Conservation (phyloP, 1,284 basidiomycete genomes). For the Schizopora paradoxa region DNA sequence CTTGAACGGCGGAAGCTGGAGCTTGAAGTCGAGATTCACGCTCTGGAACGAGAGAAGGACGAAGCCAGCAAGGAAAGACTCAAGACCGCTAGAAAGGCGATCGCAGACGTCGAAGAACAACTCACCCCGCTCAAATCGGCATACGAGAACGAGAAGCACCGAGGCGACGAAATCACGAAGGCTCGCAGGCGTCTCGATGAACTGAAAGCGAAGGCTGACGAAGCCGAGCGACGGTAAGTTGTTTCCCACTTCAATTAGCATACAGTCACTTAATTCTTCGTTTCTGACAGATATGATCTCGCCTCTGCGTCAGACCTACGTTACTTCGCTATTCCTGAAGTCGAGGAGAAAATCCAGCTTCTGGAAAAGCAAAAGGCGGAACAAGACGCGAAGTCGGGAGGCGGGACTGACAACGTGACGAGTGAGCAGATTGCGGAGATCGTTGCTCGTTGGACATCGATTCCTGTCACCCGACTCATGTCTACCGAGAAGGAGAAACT, state of each 20-base stretch:
- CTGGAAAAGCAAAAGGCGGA: conserved; percentile 72
- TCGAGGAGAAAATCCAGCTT: conserved; percentile 68
- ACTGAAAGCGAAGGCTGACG: conserved; percentile 87
- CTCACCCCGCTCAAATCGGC: conserved; percentile 85
- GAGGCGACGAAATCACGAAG: conserved; percentile 81
- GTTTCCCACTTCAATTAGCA: conserved; percentile 12
- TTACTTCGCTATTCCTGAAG: conserved; percentile 91
- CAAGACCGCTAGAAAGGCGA: conserved; percentile 70
- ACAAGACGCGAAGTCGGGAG: conserved; percentile 53
- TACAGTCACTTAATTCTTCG: background rate
- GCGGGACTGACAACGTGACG: conserved; percentile 75
- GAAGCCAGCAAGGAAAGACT: conserved; percentile 85
- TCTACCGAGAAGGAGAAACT: conserved; percentile 91
- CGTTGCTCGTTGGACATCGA: conserved; percentile 84
- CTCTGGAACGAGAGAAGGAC: conserved; percentile 92
- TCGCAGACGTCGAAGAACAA: conserved; percentile 85
- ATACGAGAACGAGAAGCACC: conserved; percentile 86
- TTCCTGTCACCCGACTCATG: conserved; percentile 84
- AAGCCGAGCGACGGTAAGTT: conserved; percentile 81
- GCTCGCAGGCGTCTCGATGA: conserved; percentile 87
- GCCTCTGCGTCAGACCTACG: conserved; percentile 86
- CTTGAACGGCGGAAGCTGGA: conserved; percentile 91
- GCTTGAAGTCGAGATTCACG: conserved; percentile 94
- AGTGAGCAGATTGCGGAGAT: conserved; percentile 91
- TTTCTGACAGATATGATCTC: conserved; percentile 59